A percentile compares a stretch with the other conserved stretches of the same genome.
Evolutionary conservation across 2,329 filamentous ascomycete genomes (phyloP).

Genomic region (Decorospora gaudefroyi): DNA sequence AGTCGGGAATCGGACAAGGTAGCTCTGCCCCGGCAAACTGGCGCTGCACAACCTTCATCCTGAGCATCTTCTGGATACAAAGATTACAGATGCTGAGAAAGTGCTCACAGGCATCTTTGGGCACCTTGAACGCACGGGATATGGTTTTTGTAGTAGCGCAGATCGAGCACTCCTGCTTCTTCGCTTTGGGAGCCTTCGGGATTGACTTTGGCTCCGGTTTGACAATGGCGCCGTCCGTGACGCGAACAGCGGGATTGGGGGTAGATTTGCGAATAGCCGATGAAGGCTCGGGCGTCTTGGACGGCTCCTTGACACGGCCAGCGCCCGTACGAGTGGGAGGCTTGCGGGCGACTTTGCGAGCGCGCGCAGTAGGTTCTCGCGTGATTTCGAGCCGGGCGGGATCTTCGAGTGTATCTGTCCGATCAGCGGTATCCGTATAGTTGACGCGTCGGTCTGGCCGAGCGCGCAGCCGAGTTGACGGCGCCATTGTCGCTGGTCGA

Average conservation of each 20-base stretch:
- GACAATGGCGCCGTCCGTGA: conserved; percentile 3
- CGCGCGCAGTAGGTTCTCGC: background rate
- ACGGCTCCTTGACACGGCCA: background rate
- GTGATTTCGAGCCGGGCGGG: conserved; percentile 6
- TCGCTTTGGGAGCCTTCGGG: conserved; percentile 1
- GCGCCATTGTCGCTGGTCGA: conserved; percentile 15
- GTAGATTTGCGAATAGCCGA: background rate
- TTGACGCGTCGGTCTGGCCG: conserved; percentile 10
- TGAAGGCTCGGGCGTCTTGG: background rate
- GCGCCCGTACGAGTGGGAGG: no score
- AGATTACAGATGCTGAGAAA: conserved; percentile 24
- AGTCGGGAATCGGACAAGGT: conserved; percentile 21
- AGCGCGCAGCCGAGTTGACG: conserved; percentile 12
- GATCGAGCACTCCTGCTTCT: conserved; percentile 27
- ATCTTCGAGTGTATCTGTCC: conserved; percentile 1
- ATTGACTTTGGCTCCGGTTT: conserved; percentile 8
- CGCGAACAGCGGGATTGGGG: background rate
- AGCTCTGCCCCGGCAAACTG: conserved; percentile 21
- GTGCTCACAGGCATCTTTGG: conserved; percentile 23
- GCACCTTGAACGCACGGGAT: conserved; percentile 15
- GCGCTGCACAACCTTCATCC: conserved; percentile 18
- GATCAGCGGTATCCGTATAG: conserved; percentile 4
- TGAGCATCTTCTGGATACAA: conserved; percentile 29
- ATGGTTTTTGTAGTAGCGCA: conserved; percentile 19
- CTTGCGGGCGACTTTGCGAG: background rate